Conservation (phyloP, 345 rosid genomes). For the Hirschfeldia incana region DNA sequence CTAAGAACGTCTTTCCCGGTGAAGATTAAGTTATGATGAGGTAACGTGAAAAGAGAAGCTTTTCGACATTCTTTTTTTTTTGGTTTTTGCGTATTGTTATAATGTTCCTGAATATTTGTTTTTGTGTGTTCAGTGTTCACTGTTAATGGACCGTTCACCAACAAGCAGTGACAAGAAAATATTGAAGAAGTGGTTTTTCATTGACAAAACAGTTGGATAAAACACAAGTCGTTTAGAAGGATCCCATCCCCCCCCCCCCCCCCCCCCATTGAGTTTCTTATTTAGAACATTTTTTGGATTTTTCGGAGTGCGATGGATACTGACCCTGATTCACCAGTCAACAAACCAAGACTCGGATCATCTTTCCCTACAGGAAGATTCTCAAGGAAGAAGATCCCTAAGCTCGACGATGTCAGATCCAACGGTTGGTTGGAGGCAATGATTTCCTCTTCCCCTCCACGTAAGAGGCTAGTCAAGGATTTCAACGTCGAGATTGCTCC, state of each 20-base stretch:
- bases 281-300: conserved; percentile 24
- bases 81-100: neutral
- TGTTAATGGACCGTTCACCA: conserved; percentile 76
- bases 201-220: conserved; percentile 78
- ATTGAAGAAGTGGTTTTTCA: conserved; percentile 92
- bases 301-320: conserved; percentile 54
- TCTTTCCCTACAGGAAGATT: conserved; percentile 46
- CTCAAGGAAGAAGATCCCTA: conserved; percentile 61
- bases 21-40: neutral
- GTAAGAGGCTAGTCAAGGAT: conserved; percentile 66
- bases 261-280: neutral
- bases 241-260: neutral
- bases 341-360: conserved; percentile 63
- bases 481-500: conserved; percentile 50
- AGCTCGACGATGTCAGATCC: conserved; percentile 79
- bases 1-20: neutral
- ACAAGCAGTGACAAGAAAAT: conserved; percentile 79
- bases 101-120: neutral
- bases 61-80: neutral
- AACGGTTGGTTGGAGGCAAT: conserved; percentile 95
- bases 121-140: conserved; percentile 1
- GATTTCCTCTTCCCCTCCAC: conserved; percentile 96
- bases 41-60: neutral
- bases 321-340: conserved; percentile 50
- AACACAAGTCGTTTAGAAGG: neutral